These are phyloP conservation scores for Cudoniella acicularis DNA, from an alignment of 495 filamentous ascomycete genomes.

Conservation along the genomic window DNA sequence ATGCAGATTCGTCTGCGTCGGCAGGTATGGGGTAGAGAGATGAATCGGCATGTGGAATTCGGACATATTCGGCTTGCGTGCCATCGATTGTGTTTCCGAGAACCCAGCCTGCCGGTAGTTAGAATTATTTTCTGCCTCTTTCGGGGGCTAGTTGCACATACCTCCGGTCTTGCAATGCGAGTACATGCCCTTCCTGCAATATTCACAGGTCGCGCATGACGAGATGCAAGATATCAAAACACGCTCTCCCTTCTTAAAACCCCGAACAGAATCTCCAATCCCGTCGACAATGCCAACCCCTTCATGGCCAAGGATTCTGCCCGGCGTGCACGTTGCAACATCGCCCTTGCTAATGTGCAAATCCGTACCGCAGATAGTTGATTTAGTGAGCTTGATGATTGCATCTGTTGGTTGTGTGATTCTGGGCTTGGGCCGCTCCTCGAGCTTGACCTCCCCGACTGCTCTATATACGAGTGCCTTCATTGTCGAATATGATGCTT, in stretches of 20 bases:
- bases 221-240: constrained; percentile 43
- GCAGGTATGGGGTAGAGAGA: constrained; percentile 37
- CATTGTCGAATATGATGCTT: constrained; percentile 28
- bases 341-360: constrained; percentile 37
- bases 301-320: constrained; percentile 43
- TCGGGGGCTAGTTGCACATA: not conserved
- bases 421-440: constrained; percentile 23
- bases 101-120: constrained; percentile 31
- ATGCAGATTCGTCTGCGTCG: constrained; percentile 32
- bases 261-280: constrained; percentile 28
- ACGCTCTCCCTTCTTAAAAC: constrained; percentile 32
- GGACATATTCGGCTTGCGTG: constrained; percentile 48
- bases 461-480: constrained; percentile 38
- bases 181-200: constrained; percentile 34
- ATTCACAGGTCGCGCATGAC: constrained; percentile 37
- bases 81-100: constrained; percentile 44
- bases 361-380: constrained; percentile 40
- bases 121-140: not conserved
- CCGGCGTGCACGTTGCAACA: constrained; percentile 23
- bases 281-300: constrained; percentile 37
- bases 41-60: constrained; percentile 41
- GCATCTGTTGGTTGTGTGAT: constrained; percentile 27
- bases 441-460: constrained; percentile 19
- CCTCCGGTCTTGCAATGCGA: constrained; percentile 36
- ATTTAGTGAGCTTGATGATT: constrained; percentile 31